Base-by-base conservation (phyloP, 2,329 filamentous ascomycete species). In the Aspergillus candidus region DNA sequence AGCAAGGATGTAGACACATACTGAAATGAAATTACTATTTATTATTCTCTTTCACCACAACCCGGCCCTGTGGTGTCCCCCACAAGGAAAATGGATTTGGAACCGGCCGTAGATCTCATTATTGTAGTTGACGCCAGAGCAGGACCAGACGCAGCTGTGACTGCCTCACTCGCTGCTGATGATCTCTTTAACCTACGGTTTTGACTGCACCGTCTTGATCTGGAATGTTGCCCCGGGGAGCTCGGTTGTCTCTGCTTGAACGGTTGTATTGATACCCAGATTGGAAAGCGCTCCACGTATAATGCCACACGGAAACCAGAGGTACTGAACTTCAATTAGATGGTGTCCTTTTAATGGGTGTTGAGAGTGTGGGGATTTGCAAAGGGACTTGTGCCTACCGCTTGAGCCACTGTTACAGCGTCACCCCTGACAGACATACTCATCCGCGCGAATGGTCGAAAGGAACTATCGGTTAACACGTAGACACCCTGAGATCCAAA, bases 291-390 rank as follows among this genome's bases (percentile, higher is more conserved):
- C 89, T 27, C 93, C 93, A 46, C 91, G 79, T 48, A 98, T 87
- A 38, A 98, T 78, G 37, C 93, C 93, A 57, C 90, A 94, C 6
- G 93, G 93, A 60, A 97, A 96, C 79, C 88, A 96, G 11, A 98
- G 75, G 65, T 94, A 96, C 85, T 94, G 39, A 3, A 15, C 12
- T 30, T 15, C 31, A 11, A 30, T 52, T 17, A 52, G 41, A 45
- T 13, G 15, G 18, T 10, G 6, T 27, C 22, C 22, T 27, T 8
- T 2, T 5, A 6, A 27, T 10, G 4, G 22, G 22, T 27, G 8
- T 15, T 11, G 34, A 41, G 17, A 33, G 18, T 13, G 18, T 27
- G n/a, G 11, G 12, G 14, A 11, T 36, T 7, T 15, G 37, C 18
- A 33, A 36, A 42, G 13, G 13, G 17, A 10, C 34, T 41, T 41